phyloP scores from a whole-genome alignment of 352 stramenopile genomes.

The Hyphochytrium catenoides region DNA sequence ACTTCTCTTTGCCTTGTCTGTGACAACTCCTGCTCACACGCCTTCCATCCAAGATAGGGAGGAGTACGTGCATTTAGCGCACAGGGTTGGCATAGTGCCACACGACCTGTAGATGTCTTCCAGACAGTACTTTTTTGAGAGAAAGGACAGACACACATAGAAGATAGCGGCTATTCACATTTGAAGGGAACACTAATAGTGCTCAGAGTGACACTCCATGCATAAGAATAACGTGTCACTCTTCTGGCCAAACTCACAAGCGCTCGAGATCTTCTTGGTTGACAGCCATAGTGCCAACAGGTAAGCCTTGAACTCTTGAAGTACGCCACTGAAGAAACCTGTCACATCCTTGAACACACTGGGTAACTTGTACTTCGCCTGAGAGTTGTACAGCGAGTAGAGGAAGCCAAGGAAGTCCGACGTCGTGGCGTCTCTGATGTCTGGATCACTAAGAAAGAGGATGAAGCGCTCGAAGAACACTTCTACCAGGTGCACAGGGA shows the following conservation, averaged over 20 bases:
- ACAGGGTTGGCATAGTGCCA: no score
- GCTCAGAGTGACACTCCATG: constrained; percentile 54
- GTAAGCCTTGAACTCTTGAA: constrained; percentile 37
- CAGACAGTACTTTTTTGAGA: no score
- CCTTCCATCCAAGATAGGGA: no score
- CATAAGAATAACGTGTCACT: constrained; percentile 39
- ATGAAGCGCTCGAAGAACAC: constrained; percentile 31
- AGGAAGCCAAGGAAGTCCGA: constrained; percentile 29
- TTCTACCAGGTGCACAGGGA: constrained; percentile 32
- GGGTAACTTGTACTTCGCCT: constrained; percentile 7
- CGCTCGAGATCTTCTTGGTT: constrained; percentile 25
- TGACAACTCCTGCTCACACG: no score
- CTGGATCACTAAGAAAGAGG: constrained; percentile 36
- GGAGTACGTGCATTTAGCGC: no score
- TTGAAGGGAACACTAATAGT: no score
- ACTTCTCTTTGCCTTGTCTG: no score
- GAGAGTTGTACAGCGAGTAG: constrained; percentile 17
- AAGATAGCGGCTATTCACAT: no score
- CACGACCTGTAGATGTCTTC: no score
- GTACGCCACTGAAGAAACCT: constrained; percentile 28
- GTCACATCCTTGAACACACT: constrained; percentile 24
- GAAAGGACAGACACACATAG: no score
- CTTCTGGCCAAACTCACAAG: constrained; percentile 52
- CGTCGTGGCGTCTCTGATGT: constrained; percentile 34
- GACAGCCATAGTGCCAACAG: constrained; percentile 27